Evolutionary conservation across 371 early-diverging fungal species (phyloP), one percentile per base, ranked within the genome.

Genomic region (Syncephalis plumigaleata): DNA sequence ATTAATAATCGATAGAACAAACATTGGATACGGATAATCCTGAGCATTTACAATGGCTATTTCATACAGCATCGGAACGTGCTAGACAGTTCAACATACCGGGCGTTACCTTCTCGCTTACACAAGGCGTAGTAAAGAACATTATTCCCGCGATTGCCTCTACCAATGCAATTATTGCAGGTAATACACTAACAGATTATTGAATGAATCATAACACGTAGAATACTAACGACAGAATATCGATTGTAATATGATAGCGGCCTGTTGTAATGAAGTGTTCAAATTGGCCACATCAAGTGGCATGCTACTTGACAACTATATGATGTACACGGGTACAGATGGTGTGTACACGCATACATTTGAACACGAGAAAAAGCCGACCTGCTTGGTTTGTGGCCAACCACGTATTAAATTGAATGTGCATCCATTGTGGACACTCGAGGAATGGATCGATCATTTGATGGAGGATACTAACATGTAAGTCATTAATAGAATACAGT

Each of bases 71-170:
- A 0, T 47, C 57, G 7, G 60, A 62, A 25, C 75, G 97, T 11
- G 94, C 90, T 7, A 56, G 61, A 5, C 60, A 81, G 48, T 89
- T 81, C 59, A 79, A 78, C 50, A 96, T 96, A 44, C 56, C 70
- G 3, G 95, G 94, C 13, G 83, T 96, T 18, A 91, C 83, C 0
- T 90, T 86, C 53, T 73, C 84, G n/a, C 69, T 96, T 45, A 86
- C 92, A 0, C 90, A 90, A 58, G 95, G 93, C 9, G 95, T 96
- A 15, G 83, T 87, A 49, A 89, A 89, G 64, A 81, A 87, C 53
- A 72, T 76, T 44, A 77, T 81, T 13, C 82, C 82, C 1, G 82
- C 81, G 13, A 73, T 82, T 46, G 82, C 79, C 18, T 73, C 79
- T 7, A 84, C 84, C 4, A 83, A 81, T 55, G 84, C 83, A 9